Evolutionary conservation across 2,329 filamentous ascomycete genomes (phyloP).

Genomic region (Epichloe gansuensis): DNA sequence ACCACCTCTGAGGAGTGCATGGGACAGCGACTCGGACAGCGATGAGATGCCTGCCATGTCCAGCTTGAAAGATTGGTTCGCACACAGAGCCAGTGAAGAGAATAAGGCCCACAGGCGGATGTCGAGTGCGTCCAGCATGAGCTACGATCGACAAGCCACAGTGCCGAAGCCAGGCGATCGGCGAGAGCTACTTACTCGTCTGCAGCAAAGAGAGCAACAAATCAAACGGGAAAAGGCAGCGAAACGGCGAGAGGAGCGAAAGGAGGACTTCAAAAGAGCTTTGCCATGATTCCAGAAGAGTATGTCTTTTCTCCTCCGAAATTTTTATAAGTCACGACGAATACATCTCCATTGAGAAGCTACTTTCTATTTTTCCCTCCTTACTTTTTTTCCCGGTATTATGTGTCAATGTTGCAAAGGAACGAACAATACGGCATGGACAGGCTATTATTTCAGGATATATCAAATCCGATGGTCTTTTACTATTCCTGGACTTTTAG

Average conservation of each 20-base stretch:
- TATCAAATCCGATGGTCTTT: background rate
- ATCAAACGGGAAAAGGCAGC: constrained; percentile 2
- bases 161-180: constrained; percentile 14
- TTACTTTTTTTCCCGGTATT: background rate
- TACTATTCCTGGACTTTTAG: background rate
- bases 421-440: background rate
- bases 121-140: constrained; percentile 4
- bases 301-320: background rate
- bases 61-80: constrained; percentile 9
- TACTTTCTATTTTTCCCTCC: background rate
- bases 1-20: constrained; percentile 16
- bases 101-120: constrained; percentile 1
- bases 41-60: constrained; percentile 10
- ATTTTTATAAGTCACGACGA: background rate
- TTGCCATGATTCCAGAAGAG: constrained; percentile 1
- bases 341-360: background rate
- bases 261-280: background rate
- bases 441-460: background rate
- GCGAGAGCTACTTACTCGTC: constrained; percentile 4
- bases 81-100: constrained; percentile 2
- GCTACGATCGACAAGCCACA: constrained; percentile 9
- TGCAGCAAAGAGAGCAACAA: constrained; percentile 1
- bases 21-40: constrained; percentile 22
- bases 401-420: background rate
- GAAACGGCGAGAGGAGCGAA: constrained; percentile 3